Evolutionary conservation across 129 eudicot genomes (phyloP).

Genomic region (Lactuca saligna): DNA sequence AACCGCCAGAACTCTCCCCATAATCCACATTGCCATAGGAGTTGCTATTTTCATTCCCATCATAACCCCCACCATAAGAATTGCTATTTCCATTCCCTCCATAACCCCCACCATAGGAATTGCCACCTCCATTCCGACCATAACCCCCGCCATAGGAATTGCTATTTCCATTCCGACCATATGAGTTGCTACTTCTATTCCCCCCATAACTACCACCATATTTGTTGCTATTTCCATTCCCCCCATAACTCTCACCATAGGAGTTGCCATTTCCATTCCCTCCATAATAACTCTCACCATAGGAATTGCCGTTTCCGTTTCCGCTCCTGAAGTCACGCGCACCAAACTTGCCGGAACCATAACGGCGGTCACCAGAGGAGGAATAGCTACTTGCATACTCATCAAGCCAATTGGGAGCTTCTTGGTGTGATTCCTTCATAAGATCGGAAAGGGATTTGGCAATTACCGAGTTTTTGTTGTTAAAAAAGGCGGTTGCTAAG

Average conservation of each 20-base stretch:
- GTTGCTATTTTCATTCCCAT: not conserved
- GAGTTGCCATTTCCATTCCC: not conserved
- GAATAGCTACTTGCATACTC: slow-evolving; percentile 38
- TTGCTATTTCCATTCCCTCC: not conserved
- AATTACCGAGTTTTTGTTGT: slow-evolving; percentile 38
- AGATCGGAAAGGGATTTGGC: slow-evolving; percentile 57
- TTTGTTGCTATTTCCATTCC: not conserved
- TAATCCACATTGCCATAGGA: not conserved
- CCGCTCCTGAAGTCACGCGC: slow-evolving; percentile 48
- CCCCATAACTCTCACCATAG: not conserved
- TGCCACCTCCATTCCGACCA: too few relatives aligned
- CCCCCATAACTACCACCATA: not conserved
- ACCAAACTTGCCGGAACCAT: slow-evolving; percentile 47
- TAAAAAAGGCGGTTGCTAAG: slow-evolving; percentile 64
- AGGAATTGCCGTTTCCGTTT: not conserved
- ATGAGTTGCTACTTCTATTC: not conserved
- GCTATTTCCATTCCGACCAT: not conserved
- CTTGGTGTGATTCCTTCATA: slow-evolving; percentile 67
- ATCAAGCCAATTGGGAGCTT: slow-evolving; percentile 63
- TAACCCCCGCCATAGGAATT: not conserved
- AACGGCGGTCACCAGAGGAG: slow-evolving; percentile 23
- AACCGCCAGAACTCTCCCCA: not conserved
- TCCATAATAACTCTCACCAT: slow-evolving; percentile 4
- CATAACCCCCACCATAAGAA: not conserved
- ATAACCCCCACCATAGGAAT: not conserved